Evolutionary conservation across 768 basidiomycete genomes (phyloP).

Genomic region (Termitomyces sp.): DNA sequence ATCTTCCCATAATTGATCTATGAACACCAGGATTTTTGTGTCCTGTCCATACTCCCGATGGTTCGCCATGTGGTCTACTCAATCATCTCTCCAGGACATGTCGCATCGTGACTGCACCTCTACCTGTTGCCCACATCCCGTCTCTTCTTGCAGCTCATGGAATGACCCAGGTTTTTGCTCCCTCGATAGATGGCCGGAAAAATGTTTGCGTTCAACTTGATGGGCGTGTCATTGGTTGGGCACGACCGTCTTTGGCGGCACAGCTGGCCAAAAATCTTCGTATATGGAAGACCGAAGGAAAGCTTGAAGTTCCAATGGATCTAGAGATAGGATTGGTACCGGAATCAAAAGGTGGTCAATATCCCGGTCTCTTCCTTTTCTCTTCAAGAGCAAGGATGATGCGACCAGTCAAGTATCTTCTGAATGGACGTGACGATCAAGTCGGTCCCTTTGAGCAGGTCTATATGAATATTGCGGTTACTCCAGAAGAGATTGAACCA

Average conservation of each 20-base stretch:
- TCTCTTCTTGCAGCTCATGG: constrained; percentile 79
- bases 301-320: constrained; percentile 80
- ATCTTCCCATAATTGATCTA: not conserved
- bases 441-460: constrained; percentile 98
- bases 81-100: constrained; percentile 95
- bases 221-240: constrained; percentile 93
- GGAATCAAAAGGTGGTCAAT: constrained; percentile 87
- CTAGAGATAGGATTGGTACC: constrained; percentile 93
- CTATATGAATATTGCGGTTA: constrained; percentile 97
- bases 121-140: constrained; percentile 76
- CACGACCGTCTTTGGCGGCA: constrained; percentile 62
- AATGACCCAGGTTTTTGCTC: constrained; percentile 87
- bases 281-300: constrained; percentile 90
- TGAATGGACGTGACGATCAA: constrained; percentile 83
- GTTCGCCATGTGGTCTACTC: constrained; percentile 93
- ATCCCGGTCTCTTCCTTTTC: constrained; percentile 94
- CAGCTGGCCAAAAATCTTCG: constrained; percentile 83
- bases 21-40: constrained; percentile 78
- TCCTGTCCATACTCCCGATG: constrained; percentile 98
- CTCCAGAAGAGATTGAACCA: constrained; percentile 74
- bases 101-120: constrained; percentile 76
- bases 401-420: constrained; percentile 91
- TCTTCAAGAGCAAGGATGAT: constrained; percentile 89
- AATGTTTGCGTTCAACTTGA: constrained; percentile 94
- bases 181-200: constrained; percentile 72